Base-by-base conservation (phyloP, 2,329 filamentous ascomycete species). In the Lojkania enalia region DNA sequence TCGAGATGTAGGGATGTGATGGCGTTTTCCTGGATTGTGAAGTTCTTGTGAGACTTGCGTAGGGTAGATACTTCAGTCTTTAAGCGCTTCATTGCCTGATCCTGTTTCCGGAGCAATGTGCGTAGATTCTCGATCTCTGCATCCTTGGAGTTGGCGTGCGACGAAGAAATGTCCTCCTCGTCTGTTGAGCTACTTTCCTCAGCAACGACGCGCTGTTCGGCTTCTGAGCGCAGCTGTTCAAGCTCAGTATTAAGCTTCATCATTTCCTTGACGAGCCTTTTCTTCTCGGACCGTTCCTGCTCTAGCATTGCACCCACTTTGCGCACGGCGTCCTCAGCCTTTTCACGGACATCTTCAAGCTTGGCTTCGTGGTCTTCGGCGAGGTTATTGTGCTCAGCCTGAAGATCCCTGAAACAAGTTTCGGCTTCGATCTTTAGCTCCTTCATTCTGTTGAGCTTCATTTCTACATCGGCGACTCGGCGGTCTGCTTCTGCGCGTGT, bases 321-420 rank as follows among this genome's bases (percentile, higher is more conserved):
- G 38, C 62, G 56, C 2, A 70, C 57, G 3, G 61, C 65, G 33
- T 70, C 65, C 43, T 69, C 66, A 4, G 66, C 66, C 25, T 62
- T 70, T 7, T 60, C 54, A 15, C 63, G 64, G 11, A 67, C 53
- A 19, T 63, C 56, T 38, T 63, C 57, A 19, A 65, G 36, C 31
- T 57, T 52, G 2, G 53, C 45, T 37, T 63, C 56, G 20, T 66
- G 57, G 1, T 60, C 54, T 46, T 65, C 61, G 5, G 51, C 44
- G 7, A 64, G 30, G 7, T 62, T 54, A n/a, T 63, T 48, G 19
- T 60, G 57, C 39, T 65, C 57, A 4, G 48, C 47, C 35, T 61
- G 54, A 12, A 68, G 33, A 27, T 65, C 57, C 30, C 57, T 59
- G 37, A 59, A 52, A 14, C 51, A 56, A 13, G 33, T 46, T 36